phyloP scores from a whole-genome alignment of 169 alveolate genomes.

The Plasmodium vivax region DNA sequence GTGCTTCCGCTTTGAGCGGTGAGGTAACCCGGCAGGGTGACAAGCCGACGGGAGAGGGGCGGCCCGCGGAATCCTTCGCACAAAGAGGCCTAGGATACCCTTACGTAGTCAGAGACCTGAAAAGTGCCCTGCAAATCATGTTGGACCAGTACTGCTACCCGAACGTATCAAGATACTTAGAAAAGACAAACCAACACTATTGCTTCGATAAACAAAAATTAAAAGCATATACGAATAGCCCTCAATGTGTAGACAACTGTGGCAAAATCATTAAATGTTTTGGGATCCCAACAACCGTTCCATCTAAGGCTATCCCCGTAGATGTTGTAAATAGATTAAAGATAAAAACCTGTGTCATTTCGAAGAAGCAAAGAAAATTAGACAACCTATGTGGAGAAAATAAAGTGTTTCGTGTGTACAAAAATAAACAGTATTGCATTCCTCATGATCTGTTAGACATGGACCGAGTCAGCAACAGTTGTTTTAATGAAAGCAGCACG shows the following conservation, averaged over 20 bases:
- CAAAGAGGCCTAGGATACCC: neutral
- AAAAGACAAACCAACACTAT: neutral
- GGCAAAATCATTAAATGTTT: neutral
- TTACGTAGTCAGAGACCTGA: neutral
- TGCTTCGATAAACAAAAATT: neutral
- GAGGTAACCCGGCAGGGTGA: neutral
- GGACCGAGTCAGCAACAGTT: neutral
- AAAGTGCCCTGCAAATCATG: constrained; percentile 28
- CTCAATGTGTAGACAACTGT: constrained; percentile 38
- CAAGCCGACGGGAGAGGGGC: neutral
- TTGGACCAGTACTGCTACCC: constrained; percentile 45
- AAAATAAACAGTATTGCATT: constrained; percentile 30
- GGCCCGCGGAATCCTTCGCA: neutral
- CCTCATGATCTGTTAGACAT: constrained; percentile 46
- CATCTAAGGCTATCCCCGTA: neutral
- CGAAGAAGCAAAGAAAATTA: constrained; percentile 31
- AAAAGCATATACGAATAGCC: neutral
- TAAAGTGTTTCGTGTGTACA: constrained; percentile 12
- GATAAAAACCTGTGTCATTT: constrained; percentile 30
- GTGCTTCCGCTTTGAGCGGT: neutral
- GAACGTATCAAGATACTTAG: constrained; percentile 1
- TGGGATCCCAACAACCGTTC: neutral
- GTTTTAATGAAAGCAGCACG: neutral
- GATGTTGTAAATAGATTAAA: neutral
- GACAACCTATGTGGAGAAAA: constrained; percentile 48